Conservation (phyloP, 2,329 filamentous ascomycete genomes). For the Xylariaceae sp. region DNA sequence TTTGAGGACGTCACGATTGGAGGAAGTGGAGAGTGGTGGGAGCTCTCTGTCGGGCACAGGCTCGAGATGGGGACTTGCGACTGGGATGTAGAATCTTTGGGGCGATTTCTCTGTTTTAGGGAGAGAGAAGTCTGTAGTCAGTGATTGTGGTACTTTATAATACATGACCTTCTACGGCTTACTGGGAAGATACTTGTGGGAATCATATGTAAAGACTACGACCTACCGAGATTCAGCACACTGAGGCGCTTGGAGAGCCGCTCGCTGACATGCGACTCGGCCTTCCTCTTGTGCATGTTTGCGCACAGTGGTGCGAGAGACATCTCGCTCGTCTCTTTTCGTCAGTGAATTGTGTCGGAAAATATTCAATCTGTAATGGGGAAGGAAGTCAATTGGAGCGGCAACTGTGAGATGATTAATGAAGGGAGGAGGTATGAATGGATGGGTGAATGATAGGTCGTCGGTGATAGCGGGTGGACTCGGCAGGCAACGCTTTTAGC, state of each 20-base stretch:
- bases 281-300: conserved; percentile 56
- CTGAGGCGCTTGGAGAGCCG: conserved; percentile 82
- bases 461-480: too few species aligned
- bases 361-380: too few species aligned
- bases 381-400: too few species aligned
- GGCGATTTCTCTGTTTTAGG: conserved; percentile 53
- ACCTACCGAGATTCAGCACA: conserved; percentile 73
- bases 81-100: conserved; percentile 61
- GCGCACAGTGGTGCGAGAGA: conserved; percentile 19
- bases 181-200: too few species aligned
- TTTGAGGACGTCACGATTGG: too few species aligned
- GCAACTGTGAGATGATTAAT: too few species aligned
- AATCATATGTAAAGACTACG: conserved; percentile 4
- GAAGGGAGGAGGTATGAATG: too few species aligned
- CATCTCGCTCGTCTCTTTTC: too few species aligned
- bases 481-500: too few species aligned
- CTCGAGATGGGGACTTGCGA: conserved; percentile 44
- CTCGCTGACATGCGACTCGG: conserved; percentile 59
- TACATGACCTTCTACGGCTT: too few species aligned
- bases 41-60: conserved; percentile 12
- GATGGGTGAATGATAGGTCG: too few species aligned
- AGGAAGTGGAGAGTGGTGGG: conserved; percentile 14
- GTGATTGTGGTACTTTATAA: conserved; percentile 14
- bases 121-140: conserved; percentile 27
- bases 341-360: too few species aligned